These are phyloP conservation scores for Xenosphaeropsis pyriputrescens DNA, from an alignment of 2,329 filamentous ascomycete genomes.

Conservation along the genomic window DNA sequence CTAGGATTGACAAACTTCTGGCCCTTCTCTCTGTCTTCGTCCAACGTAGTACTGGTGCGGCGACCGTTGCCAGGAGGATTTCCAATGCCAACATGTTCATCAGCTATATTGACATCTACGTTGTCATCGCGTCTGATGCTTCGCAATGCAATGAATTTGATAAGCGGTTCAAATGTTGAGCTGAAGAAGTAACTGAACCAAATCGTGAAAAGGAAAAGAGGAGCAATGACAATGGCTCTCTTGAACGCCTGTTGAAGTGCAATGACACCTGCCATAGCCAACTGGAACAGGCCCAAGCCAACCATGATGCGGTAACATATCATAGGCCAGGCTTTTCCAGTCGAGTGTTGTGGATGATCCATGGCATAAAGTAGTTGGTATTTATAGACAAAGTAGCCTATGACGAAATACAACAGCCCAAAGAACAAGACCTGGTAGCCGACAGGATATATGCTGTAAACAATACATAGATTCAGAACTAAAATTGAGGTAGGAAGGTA, in stretches of 20 bases:
- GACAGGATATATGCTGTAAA: slow-evolving; percentile 74
- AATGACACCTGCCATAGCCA: slow-evolving; percentile 80
- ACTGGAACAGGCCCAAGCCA: slow-evolving; percentile 75
- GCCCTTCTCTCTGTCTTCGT: slow-evolving; percentile 58
- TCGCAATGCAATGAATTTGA: slow-evolving; percentile 79
- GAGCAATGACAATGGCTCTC: slow-evolving; percentile 57
- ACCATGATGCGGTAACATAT: slow-evolving; percentile 86
- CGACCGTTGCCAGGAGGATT: slow-evolving; percentile 10
- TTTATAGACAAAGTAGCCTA: slow-evolving; percentile 86
- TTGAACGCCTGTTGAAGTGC: slow-evolving; percentile 61
- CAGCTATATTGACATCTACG: slow-evolving; percentile 26
- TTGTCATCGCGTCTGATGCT: slow-evolving; percentile 59
- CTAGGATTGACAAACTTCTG: slow-evolving; percentile 65
- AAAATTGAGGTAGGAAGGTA: slow-evolving; percentile 86
- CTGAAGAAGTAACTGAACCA: slow-evolving; percentile 84
- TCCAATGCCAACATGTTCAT: slow-evolving; percentile 18
- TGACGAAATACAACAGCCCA: slow-evolving; percentile 67
- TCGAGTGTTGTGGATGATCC: slow-evolving; percentile 92
- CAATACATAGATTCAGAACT: slow-evolving; percentile 86
- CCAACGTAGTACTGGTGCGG: slow-evolving; percentile 40
- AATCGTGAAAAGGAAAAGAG: slow-evolving; percentile 63
- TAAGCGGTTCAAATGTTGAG: slow-evolving; percentile 72
- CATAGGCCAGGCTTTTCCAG: slow-evolving; percentile 89
- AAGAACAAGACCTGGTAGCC: slow-evolving; percentile 74
- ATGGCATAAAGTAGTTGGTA: slow-evolving; percentile 97